Base-by-base conservation (phyloP, 768 basidiomycete species). In the Suillus brevipes region DNA sequence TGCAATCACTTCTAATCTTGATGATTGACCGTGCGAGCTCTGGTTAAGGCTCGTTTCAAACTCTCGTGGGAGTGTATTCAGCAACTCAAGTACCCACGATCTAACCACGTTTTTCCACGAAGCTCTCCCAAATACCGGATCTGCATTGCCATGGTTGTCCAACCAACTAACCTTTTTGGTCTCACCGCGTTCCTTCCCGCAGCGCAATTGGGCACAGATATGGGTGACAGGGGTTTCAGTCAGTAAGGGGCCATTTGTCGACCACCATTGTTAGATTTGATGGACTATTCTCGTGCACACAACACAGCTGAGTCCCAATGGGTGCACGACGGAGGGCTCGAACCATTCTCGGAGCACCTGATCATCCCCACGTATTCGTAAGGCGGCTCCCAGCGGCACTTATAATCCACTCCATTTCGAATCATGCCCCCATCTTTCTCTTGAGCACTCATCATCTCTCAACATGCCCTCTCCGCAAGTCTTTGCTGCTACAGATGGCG, bases 391-490 rank as follows among this genome's bases (percentile, higher is more conserved):
- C 69, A 74, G 70, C 74, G 68, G 71, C n/a, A 67, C 64, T 68
- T 76, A 69, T 73, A 74, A 73, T 61, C 37, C 62, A 45, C 23
- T 60, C 47, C n/a, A 60, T 64, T 68, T 66, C 71, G 65, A 68
- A 49, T 28, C 36, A 43, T 18, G 18, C n/a, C 45, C 20, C 40
- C 58, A 16, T 38, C 57, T 5, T 31, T 28, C 23, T 56, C 37
- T 61, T 40, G 12, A 20, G 57, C 36, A 66, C 47, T 43, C 68
- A 31, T 62, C 67, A 8, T 45, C 34, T 43, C n/a, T 36, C 34
- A 12, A 65, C n/a, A 92, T 92, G 91, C 85, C 91, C 69, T 85
- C 90, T 67, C 68, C 84, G 64, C 83, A 87, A 75, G 85, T 89
- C 56, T 79, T 83, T 73, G 76, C 80, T 42, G 70, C 72, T 49